phyloP scores from a whole-genome alignment of 2,329 filamentous ascomycete species.

The Emericellopsis cladophorae region DNA sequence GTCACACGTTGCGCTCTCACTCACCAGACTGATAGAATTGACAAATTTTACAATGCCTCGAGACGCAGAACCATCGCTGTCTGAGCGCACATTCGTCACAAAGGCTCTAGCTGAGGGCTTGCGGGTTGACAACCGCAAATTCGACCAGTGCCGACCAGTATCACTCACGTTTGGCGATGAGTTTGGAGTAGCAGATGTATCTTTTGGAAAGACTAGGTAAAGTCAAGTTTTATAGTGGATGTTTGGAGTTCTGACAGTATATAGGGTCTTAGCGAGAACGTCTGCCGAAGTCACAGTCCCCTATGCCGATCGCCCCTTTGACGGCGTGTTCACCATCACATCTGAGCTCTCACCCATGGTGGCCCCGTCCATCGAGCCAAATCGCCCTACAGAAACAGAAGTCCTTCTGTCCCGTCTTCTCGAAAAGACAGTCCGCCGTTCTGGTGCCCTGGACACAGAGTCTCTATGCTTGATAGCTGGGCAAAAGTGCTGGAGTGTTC shows the following conservation, averaged over 20 bases:
- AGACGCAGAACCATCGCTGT: conserved; percentile 80
- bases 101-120: conserved; percentile 71
- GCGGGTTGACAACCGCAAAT: conserved; percentile 70
- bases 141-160: conserved; percentile 69
- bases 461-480: conserved; percentile 88
- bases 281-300: conserved; percentile 82
- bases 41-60: conserved; percentile 57
- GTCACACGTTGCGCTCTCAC: too few species aligned
- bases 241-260: conserved; percentile 2
- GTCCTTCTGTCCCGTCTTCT: conserved; percentile 76
- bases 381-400: conserved; percentile 73
- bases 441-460: conserved; percentile 86
- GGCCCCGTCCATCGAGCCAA: conserved; percentile 78
- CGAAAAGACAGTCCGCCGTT: conserved; percentile 88
- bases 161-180: conserved; percentile 78
- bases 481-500: conserved; percentile 80
- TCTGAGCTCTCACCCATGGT: conserved; percentile 89
- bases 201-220: conserved; percentile 81
- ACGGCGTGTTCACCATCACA: conserved; percentile 86
- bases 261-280: conserved; percentile 69
- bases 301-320: conserved; percentile 79
- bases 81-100: conserved; percentile 76
- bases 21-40: not conserved
- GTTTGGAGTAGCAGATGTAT: conserved; percentile 79
- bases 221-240: conserved; percentile 4